Base-by-base conservation (phyloP, 441 rosid genomes). In the Breynia disticha region DNA sequence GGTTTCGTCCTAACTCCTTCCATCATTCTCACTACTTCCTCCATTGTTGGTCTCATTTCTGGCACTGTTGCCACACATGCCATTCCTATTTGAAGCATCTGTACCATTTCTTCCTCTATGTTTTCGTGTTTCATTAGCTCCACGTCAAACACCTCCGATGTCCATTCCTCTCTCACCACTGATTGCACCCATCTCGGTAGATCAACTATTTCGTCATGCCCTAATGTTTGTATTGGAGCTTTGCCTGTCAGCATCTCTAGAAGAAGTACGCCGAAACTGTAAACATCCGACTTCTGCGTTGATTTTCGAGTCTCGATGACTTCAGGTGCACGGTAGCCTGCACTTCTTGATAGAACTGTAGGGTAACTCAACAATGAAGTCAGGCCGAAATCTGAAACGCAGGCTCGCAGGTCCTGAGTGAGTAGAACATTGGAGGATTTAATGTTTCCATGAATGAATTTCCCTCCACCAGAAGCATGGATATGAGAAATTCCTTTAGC, bases 81-180 rank as follows among this genome's bases (percentile, higher is more conserved):
- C 91, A 91, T 71, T 24, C 91, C 97, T 39, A 91, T 79, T 67
- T 88, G 98, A 59, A 91, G 77, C 98, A 91, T 78, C 77, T 80
- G 85, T 14, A 91, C 98, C 96, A 91, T 80, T 73, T 88, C 98
- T 72, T 91, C 96, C 59, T 91, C 97, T 20, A 83, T 82, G 64
- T 82, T 77, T 4, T 86, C 71, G 60, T 76, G 72, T 64, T 76
- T 79, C 66, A 88, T 46, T 60, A 91, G 86, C 75, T 77, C 89
- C 8, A 76, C 51, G 35, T 88, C 98, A 16, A 91, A 91, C 3
- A 91, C 97, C 54, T 91, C 98, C 10, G 97, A 94, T 0, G 97
- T 87, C 98, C 96, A 91, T 65, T 90, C 96, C 67, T 90, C 98
- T 20, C 95, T 66, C 32, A 90, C 96, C 12, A 90, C 98, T 7